These are phyloP conservation scores for Fusarium veterinarium DNA, from an alignment of 2,329 filamentous ascomycete genomes.

Conservation along the genomic window DNA sequence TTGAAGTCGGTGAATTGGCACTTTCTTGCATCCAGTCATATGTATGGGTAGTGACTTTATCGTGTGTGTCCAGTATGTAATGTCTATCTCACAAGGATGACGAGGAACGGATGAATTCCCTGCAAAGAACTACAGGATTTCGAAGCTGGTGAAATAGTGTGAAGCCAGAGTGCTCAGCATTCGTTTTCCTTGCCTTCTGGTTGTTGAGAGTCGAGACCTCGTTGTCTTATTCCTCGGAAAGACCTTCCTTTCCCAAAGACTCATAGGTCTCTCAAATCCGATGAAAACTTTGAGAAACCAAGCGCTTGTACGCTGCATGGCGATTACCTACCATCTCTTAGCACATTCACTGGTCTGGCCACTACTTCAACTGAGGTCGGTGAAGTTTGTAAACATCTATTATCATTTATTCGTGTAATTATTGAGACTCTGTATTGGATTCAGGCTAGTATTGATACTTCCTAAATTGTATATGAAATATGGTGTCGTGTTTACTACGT, in stretches of 20 bases:
- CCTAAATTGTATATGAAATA: neutral
- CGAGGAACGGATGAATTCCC: neutral
- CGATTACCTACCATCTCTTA: slow-evolving; percentile 43
- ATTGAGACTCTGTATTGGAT: neutral
- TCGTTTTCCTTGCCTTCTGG: neutral
- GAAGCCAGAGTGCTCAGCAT: neutral
- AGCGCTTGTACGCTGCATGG: slow-evolving; percentile 63
- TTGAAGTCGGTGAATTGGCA: slow-evolving; percentile 12
- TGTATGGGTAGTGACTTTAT: neutral
- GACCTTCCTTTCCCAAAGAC: slow-evolving; percentile 65
- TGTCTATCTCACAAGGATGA: slow-evolving; percentile 3
- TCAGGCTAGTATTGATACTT: neutral
- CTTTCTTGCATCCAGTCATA: slow-evolving; percentile 4
- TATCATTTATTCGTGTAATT: neutral
- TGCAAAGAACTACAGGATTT: neutral
- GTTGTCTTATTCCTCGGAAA: slow-evolving; percentile 51
- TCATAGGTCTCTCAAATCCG: slow-evolving; percentile 62
- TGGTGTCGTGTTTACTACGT: neutral
- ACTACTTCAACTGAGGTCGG: neutral
- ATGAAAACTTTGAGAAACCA: slow-evolving; percentile 61
- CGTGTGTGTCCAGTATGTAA: neutral
- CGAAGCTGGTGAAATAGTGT: neutral
- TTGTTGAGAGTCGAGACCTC: neutral
- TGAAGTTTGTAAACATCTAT: neutral
- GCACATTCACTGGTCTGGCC: neutral